Percentiles rank a stretch among this genome's conserved stretches.
phyloP scores from a whole-genome alignment of 2,329 filamentous ascomycete species.

The Zasmidium cellare region DNA sequence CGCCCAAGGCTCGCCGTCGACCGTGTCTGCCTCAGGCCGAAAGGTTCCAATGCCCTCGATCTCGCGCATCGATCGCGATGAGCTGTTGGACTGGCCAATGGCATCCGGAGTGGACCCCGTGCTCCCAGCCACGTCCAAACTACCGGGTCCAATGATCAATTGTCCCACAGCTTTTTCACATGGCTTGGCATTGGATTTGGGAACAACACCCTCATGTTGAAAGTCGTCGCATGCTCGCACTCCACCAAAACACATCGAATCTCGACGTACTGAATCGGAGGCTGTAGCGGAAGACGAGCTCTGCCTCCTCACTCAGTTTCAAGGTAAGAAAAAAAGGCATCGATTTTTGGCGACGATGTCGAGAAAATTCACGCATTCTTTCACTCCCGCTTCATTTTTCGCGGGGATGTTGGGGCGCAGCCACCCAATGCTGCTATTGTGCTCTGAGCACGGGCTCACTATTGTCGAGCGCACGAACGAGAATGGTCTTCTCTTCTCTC shows the following conservation, averaged over 20 bases:
- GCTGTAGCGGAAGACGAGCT: neutral
- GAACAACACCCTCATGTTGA: constrained; percentile 6
- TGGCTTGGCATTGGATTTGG: neutral
- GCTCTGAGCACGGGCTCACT: neutral
- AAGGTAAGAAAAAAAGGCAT: neutral
- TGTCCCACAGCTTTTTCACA: neutral
- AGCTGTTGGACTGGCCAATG: neutral
- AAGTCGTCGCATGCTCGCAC: neutral
- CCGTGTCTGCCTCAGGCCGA: neutral
- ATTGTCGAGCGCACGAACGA: neutral
- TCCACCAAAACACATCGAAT: neutral
- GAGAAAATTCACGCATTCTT: neutral
- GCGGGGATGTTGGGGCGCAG: neutral
- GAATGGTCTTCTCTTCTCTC: neutral
- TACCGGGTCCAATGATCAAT: neutral
- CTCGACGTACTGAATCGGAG: constrained; percentile 2
- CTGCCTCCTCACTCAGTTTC: neutral
- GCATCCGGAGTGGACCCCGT: neutral
- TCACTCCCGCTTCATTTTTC: neutral
- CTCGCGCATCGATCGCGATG: too few species aligned
- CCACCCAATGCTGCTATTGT: neutral
- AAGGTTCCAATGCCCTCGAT: too few species aligned
- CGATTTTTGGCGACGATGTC: neutral
- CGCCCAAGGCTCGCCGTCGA: too few species aligned
- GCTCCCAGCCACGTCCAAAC: neutral